Evolutionary conservation across 148 eudicot species (phyloP).

Genomic region (Nyssa sinensis): DNA sequence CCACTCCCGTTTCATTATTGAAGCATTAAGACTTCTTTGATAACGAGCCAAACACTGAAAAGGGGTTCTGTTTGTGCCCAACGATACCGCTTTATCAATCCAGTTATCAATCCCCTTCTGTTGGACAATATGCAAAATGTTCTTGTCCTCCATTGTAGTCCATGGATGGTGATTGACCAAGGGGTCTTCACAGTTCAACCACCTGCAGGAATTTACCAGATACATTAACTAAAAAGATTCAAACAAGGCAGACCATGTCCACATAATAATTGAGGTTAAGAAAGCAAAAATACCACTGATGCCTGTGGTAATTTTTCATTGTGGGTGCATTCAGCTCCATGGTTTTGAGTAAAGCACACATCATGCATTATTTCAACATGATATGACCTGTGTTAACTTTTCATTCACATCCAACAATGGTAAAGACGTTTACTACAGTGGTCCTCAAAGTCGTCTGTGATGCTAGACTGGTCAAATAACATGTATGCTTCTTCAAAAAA

Average conservation of each 20-base stretch:
- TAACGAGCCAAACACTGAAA: conserved; percentile 82
- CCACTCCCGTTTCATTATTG: conserved; percentile 81
- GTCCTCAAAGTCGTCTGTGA: conserved; percentile 15
- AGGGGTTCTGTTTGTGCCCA: conserved; percentile 79
- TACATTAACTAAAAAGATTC: conserved; percentile 3
- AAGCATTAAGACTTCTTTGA: conserved; percentile 85
- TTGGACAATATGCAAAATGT: conserved; percentile 58
- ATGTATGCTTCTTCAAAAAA: conserved; percentile 23
- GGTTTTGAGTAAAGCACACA: conserved; percentile 7
- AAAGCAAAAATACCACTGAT: neutral
- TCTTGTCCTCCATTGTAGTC: conserved; percentile 64
- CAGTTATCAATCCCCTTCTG: conserved; percentile 64
- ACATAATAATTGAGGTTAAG: neutral
- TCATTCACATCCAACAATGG: conserved; percentile 25
- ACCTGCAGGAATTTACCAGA: conserved; percentile 45
- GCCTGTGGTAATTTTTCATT: neutral
- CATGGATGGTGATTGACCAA: conserved; percentile 57
- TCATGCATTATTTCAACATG: conserved; percentile 20
- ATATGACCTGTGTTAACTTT: conserved; percentile 14
- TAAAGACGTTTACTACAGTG: conserved; percentile 18
- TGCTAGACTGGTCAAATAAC: too few relatives aligned
- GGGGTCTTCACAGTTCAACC: conserved; percentile 74
- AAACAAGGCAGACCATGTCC: neutral
- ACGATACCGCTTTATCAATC: conserved; percentile 54
- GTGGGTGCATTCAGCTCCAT: conserved; percentile 15